These are phyloP conservation scores for Xerocomellus intermedius DNA, from an alignment of 768 basidiomycete species.

Conservation along the genomic window DNA sequence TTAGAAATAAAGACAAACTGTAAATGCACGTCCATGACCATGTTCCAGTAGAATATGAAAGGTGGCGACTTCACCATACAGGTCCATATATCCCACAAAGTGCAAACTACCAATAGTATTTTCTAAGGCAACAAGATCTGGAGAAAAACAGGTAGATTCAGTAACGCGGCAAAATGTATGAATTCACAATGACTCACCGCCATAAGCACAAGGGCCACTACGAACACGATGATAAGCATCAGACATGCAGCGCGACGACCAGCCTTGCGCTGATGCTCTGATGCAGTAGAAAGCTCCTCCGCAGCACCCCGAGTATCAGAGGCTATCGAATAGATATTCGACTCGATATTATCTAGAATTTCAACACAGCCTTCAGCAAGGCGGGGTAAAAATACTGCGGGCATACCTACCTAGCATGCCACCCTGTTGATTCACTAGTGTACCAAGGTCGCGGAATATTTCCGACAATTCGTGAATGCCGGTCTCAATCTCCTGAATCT, in stretches of 20 bases:
- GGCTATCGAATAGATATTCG: conserved; percentile 85
- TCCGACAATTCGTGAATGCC: conserved; percentile 96
- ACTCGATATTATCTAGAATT: conserved; percentile 85
- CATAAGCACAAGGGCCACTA: conserved; percentile 83
- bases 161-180: neutral
- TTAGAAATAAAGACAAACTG: conserved; percentile 29
- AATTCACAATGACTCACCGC: conserved; percentile 61
- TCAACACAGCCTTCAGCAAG: neutral
- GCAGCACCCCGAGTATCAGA: conserved; percentile 80
- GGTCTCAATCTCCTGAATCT: conserved; percentile 94
- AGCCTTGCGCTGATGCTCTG: conserved; percentile 92
- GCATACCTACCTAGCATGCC: conserved; percentile 79
- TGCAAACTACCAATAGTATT: neutral
- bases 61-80: conserved; percentile 7
- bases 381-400: neutral
- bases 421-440: conserved; percentile 92
- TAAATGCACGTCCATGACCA: conserved; percentile 15
- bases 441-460: conserved; percentile 95
- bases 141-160: neutral
- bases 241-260: conserved; percentile 88
- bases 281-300: conserved; percentile 83
- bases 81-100: neutral
- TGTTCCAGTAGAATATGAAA: conserved; percentile 3
- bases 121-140: conserved; percentile 29
- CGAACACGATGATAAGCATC: conserved; percentile 82